These are phyloP conservation scores for Larix kaempferi DNA, from an alignment of 75 land plant species.

Conservation along the genomic window DNA sequence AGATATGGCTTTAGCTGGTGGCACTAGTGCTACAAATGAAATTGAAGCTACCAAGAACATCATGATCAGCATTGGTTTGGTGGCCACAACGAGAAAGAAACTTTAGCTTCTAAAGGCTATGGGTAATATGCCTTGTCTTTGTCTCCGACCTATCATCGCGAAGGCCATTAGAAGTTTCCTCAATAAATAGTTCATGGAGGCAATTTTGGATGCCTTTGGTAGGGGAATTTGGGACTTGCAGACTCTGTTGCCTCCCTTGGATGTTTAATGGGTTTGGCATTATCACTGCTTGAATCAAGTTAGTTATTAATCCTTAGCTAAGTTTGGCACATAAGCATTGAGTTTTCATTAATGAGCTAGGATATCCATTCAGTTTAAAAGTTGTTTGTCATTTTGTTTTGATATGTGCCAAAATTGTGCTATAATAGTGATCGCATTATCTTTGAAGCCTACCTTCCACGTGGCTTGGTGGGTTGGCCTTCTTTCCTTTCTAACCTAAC, in stretches of 20 bases:
- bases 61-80: constrained; percentile 36
- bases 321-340: no score
- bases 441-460: no score
- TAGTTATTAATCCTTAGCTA: constrained; percentile 10
- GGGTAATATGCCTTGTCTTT: constrained; percentile 36
- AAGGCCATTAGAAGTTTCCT: constrained; percentile 40
- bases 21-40: not conserved
- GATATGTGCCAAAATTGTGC: no score
- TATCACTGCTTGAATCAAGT: constrained; percentile 86
- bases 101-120: constrained; percentile 35
- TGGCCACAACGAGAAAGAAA: constrained; percentile 40
- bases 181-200: not conserved
- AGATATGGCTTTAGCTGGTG: not conserved
- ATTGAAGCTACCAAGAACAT: constrained; percentile 11
- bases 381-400: no score
- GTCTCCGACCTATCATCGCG: constrained; percentile 15
- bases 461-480: no score
- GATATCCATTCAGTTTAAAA: no score
- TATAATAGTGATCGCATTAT: no score
- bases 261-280: constrained; percentile 90
- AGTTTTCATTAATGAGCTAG: not conserved
- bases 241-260: constrained; percentile 65
- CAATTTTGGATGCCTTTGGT: constrained; percentile 82
- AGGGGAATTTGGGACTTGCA: constrained; percentile 33
- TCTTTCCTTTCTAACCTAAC: no score